Percentiles rank a stretch among this genome's conserved stretches.
phyloP scores from a whole-genome alignment of 2,329 filamentous ascomycete genomes.

The Epichloe sylvatica region DNA sequence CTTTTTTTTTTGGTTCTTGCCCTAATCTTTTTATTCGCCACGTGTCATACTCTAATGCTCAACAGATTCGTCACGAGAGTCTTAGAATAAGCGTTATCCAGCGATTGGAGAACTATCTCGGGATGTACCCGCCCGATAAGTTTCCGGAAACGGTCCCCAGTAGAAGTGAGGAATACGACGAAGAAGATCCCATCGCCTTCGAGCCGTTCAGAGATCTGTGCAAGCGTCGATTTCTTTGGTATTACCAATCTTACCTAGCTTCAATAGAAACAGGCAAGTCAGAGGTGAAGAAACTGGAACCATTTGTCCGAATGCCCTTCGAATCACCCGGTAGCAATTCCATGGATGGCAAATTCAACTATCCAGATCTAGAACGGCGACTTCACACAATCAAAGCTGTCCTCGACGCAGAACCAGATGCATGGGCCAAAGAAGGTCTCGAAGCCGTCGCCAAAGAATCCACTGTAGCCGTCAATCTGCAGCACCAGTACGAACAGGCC shows the following conservation, averaged over 20 bases:
- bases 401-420: constrained; percentile 55
- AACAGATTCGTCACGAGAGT: constrained; percentile 78
- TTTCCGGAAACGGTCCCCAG: constrained; percentile 5
- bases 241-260: constrained; percentile 73
- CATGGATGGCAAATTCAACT: constrained; percentile 82
- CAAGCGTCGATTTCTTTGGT: constrained; percentile 91
- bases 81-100: constrained; percentile 76
- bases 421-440: constrained; percentile 59
- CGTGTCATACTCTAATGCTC: background rate
- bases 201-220: constrained; percentile 82
- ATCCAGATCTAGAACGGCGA: constrained; percentile 56
- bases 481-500: constrained; percentile 74
- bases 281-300: constrained; percentile 47
- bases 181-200: constrained; percentile 48
- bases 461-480: constrained; percentile 67
- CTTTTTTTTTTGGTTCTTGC: background rate
- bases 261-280: constrained; percentile 52
- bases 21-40: background rate
- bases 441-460: constrained; percentile 49
- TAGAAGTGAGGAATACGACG: constrained; percentile 30
- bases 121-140: constrained; percentile 38
- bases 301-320: constrained; percentile 77
- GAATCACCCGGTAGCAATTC: constrained; percentile 54
- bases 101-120: constrained; percentile 66
- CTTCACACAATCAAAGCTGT: constrained; percentile 53